Conservation (phyloP, 1,284 basidiomycete genomes). For the Volvariella volvacea region DNA sequence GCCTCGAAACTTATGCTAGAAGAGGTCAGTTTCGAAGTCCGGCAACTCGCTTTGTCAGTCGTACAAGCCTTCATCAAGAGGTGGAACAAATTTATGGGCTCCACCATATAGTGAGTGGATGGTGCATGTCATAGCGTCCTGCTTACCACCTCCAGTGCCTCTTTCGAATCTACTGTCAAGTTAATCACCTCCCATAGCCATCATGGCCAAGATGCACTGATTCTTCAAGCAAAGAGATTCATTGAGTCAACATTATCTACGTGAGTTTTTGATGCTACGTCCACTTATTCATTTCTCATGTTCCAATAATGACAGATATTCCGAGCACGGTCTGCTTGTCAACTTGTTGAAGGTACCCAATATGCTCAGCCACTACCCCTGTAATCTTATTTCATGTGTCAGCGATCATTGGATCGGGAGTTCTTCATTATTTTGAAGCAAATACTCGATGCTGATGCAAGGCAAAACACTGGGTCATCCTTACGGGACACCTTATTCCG, state of each 20-base stretch:
- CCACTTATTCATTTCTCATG: background rate
- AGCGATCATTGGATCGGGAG: conserved; percentile 40
- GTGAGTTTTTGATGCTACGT: conserved; percentile 24
- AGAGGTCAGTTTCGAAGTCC: conserved; percentile 56
- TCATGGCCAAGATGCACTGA: conserved; percentile 50
- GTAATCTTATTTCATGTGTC: background rate
- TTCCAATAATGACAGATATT: conserved; percentile 31
- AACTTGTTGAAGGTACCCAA: conserved; percentile 47
- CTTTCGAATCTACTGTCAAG: conserved; percentile 29
- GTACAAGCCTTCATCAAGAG: conserved; percentile 56
- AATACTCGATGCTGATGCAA: conserved; percentile 33
- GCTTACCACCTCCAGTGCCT: background rate
- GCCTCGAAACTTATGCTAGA: conserved; percentile 42
- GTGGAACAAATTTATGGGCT: conserved; percentile 46
- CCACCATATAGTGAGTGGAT: conserved; percentile 42
- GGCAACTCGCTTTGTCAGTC: conserved; percentile 53
- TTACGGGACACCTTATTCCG: conserved; percentile 49
- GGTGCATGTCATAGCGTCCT: background rate
- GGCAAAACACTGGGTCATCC: conserved; percentile 22
- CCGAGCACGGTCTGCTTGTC: conserved; percentile 46
- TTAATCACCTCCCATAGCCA: conserved; percentile 40
- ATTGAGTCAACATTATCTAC: conserved; percentile 43
- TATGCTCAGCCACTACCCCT: background rate
- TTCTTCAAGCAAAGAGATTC: conserved; percentile 47
- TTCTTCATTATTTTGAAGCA: conserved; percentile 51